Evolutionary conservation across 2,329 filamentous ascomycete genomes (phyloP).

Genomic region (Westerdykella sp.): DNA sequence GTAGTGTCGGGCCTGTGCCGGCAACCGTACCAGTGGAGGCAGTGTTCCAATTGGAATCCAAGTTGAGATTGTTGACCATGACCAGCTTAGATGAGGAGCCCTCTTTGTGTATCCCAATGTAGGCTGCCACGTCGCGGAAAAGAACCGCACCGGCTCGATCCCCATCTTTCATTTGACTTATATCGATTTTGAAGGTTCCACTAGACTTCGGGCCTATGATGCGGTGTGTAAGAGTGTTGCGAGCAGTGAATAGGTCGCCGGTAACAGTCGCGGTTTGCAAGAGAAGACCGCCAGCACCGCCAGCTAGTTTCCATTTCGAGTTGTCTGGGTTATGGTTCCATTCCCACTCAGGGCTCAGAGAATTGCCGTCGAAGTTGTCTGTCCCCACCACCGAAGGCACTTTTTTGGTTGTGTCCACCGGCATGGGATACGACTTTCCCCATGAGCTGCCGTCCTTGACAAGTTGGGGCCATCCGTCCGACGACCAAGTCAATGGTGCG

Average conservation of each 20-base stretch:
- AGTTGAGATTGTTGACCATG: slow-evolving; percentile 28
- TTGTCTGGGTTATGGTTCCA: slow-evolving; percentile 59
- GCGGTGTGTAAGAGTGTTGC: slow-evolving; percentile 41
- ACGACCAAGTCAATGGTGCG: slow-evolving; percentile 49
- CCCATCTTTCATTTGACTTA: slow-evolving; percentile 45
- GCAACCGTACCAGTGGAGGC: slow-evolving; percentile 25
- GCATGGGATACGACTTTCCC: slow-evolving; percentile 41
- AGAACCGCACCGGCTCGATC: slow-evolving; percentile 49
- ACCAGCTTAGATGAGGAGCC: slow-evolving; percentile 32
- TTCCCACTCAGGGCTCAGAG: slow-evolving; percentile 48
- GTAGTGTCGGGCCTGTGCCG: slow-evolving; percentile 17
- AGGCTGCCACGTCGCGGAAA: slow-evolving; percentile 50
- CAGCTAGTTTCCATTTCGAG: slow-evolving; percentile 40
- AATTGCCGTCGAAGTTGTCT: slow-evolving; percentile 43
- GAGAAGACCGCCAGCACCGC: slow-evolving; percentile 38
- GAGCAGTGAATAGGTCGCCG: slow-evolving; percentile 42
- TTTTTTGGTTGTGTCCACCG: slow-evolving; percentile 25
- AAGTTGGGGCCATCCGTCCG: slow-evolving; percentile 48
- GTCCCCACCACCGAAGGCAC: slow-evolving; percentile 35
- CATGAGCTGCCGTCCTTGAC: slow-evolving; percentile 43
- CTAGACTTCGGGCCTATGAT: slow-evolving; percentile 38
- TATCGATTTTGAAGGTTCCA: slow-evolving; percentile 49
- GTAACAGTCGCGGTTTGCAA: slow-evolving; percentile 50
- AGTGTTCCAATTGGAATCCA: slow-evolving; percentile 38
- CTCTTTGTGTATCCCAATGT: slow-evolving; percentile 46